Evolutionary conservation across 2,329 filamentous ascomycete species (phyloP).

Genomic region (Ophiostoma fasciatum): DNA sequence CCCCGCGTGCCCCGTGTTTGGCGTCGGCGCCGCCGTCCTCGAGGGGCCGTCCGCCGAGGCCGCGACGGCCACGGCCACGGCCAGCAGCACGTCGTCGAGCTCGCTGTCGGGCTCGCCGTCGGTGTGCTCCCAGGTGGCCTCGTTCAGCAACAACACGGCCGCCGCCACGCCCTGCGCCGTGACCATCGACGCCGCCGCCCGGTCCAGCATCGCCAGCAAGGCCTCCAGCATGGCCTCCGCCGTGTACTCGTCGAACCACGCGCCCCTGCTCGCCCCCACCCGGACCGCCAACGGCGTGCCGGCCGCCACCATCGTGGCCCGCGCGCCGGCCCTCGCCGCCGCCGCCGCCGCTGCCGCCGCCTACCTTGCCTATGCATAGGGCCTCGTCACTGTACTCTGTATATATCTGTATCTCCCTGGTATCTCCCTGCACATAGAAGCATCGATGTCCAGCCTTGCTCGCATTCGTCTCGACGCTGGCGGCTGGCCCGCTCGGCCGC

Average conservation of each 20-base stretch:
- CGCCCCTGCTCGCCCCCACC: not conserved
- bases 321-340: slow-evolving; percentile 4
- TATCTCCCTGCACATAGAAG: no score
- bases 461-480: no score
- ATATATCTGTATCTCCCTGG: not conserved
- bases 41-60: not conserved
- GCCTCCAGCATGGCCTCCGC: slow-evolving; percentile 3
- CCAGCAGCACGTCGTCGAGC: no score
- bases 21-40: not conserved
- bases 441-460: no score
- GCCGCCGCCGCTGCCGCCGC: no score
- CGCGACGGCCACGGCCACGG: not conserved
- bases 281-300: not conserved
- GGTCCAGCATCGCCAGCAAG: slow-evolving; percentile 1
- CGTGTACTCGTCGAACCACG: not conserved
- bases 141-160: not conserved
- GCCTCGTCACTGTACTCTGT: no score
- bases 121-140: not conserved
- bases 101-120: no score
- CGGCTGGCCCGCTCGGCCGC: no score
- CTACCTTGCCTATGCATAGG: no score
- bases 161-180: slow-evolving; percentile 1
- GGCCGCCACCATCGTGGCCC: not conserved
- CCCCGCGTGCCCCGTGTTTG: slow-evolving; percentile 5
- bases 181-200: not conserved